A percentile compares a stretch with the other conserved stretches of the same genome.
Evolutionary conservation across 1,284 basidiomycete genomes (phyloP).

Genomic region (Rhodofomes roseus): DNA sequence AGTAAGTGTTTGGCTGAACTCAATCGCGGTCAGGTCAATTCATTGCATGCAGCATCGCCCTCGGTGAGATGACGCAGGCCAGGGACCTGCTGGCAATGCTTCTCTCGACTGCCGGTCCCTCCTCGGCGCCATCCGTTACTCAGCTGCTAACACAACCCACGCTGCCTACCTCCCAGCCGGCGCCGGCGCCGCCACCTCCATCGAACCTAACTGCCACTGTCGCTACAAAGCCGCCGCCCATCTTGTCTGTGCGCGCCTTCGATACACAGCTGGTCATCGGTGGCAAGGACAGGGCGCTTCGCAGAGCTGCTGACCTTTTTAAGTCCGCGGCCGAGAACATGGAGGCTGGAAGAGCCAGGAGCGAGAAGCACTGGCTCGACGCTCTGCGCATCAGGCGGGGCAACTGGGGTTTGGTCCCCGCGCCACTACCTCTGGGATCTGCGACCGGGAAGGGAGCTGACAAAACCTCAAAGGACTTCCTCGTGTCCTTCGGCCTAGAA

Average conservation of each 20-base stretch:
- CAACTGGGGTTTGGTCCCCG: conserved; percentile 76
- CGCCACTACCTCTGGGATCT: conserved; percentile 66
- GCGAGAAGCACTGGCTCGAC: conserved; percentile 75
- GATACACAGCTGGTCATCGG: conserved; percentile 70
- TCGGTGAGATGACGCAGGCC: conserved; percentile 75
- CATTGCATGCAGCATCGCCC: conserved; percentile 49
- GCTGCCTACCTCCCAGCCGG: conserved; percentile 9
- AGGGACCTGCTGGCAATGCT: conserved; percentile 60
- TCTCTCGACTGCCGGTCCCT: conserved; percentile 27
- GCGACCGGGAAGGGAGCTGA: conserved; percentile 70
- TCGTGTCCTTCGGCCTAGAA: conserved; percentile 74
- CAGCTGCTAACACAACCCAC: background rate
- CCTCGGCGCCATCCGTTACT: conserved; percentile 5
- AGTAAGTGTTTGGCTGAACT: conserved; percentile 41
- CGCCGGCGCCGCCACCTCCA: conserved; percentile 27
- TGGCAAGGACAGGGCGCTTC: conserved; percentile 71
- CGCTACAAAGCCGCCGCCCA: conserved; percentile 60
- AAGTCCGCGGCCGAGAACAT: conserved; percentile 64
- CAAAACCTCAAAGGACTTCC: conserved; percentile 73
- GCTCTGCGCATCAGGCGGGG: conserved; percentile 67
- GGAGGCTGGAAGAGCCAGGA: conserved; percentile 54
- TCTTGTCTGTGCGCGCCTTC: conserved; percentile 69
- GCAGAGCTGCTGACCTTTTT: conserved; percentile 68
- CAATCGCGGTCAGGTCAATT: conserved; percentile 9
- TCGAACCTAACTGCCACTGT: conserved; percentile 52